phyloP scores from a whole-genome alignment of 208 protist species.

The Trypanosoma caninum region DNA sequence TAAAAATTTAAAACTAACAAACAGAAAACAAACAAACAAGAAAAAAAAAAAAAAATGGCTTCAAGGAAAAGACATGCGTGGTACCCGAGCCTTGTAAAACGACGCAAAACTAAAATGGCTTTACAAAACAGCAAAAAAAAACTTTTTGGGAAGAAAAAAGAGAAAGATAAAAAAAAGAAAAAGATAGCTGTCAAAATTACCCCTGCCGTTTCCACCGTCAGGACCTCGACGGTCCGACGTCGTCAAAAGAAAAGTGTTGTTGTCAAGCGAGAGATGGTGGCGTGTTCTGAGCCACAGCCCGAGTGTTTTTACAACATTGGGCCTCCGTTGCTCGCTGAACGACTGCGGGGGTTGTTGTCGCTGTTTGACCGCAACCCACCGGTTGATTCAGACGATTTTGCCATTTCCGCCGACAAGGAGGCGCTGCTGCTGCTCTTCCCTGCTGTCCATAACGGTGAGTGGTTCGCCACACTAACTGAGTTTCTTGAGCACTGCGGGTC shows the following conservation, averaged over 20 bases:
- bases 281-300: neutral
- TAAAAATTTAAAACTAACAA: neutral
- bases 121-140: neutral
- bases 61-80: neutral
- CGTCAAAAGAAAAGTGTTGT: no score
- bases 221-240: neutral
- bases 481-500: constrained; percentile 56
- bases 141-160: no score
- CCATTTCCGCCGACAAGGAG: constrained; percentile 33
- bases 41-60: neutral
- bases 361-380: neutral
- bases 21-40: no score
- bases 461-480: constrained; percentile 37
- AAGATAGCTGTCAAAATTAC: no score
- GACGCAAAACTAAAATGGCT: neutral
- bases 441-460: constrained; percentile 45
- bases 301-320: constrained; percentile 10
- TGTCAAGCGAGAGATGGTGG: no score
- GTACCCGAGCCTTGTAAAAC: neutral
- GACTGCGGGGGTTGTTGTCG: constrained; percentile 15
- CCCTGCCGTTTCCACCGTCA: no score
- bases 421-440: constrained; percentile 65
- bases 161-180: neutral
- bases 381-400: neutral
- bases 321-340: constrained; percentile 5